Base-by-base conservation (phyloP, 345 rosid genomes). In the Aquilaria yunnanensis region DNA sequence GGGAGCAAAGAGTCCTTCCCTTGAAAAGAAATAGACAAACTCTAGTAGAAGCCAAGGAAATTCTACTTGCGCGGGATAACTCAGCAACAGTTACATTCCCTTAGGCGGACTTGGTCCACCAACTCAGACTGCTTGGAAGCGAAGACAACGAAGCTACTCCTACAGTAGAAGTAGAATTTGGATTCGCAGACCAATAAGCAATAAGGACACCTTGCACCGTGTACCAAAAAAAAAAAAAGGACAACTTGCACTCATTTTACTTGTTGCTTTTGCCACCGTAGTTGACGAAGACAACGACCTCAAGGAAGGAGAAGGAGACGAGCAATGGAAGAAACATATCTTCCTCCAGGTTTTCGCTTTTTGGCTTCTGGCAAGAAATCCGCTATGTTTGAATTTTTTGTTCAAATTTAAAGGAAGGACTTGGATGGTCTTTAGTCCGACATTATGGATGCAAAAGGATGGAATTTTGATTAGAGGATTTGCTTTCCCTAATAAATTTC, bases 1-100 rank as follows among this genome's bases (percentile, higher is more conserved):
- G 96, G 97, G 53, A 93, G 90, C 45, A 94, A 90, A 80, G 84
- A 93, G 51, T 87, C 71, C 70, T 86, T 89, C 0, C 98, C 98
- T 80, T 90, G 97, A 60, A 93, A 93, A 0, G 98, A 84, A 67
- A 93, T 96, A 33, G 96, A 83, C 65, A 93, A 78, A 61, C 96
- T 93, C 98, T 71, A 0, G 98, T 78, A 6, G 97, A 93, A 75
- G 96, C 86, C 65, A 93, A 78, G 64, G 84, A 70, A 90, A 90
- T 82, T 80, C 76, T 87, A 5, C 85, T 70, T 0, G 92, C 88
- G 50, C 82, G 74, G 5, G 89, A 83, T 72, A 81, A 67, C 67
- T 79, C 88, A 34, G 74, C 51, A 6, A 66, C 72, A 70, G 72
- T 78, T 16, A 9, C 50, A 57, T 34, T 23, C 56, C 66, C 73